phyloP scores from a whole-genome alignment of 2,329 filamentous ascomycete species.

The Emericellopsis atlantica region DNA sequence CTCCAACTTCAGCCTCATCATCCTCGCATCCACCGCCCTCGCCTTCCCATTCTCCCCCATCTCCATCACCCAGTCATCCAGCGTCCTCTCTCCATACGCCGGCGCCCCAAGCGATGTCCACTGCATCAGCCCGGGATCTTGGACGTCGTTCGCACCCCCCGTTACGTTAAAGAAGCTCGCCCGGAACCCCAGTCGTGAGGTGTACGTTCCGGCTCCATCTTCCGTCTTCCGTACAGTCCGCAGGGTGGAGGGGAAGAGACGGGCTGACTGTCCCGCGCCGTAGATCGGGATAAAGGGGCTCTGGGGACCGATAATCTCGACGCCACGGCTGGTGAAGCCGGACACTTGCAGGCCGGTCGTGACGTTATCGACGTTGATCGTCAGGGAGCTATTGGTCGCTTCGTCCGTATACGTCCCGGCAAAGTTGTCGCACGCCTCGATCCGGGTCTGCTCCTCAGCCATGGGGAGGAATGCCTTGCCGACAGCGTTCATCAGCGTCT shows the following conservation, averaged over 20 bases:
- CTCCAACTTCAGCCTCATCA: slow-evolving; percentile 1
- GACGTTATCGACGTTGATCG: background rate
- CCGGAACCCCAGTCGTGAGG: slow-evolving; percentile 1
- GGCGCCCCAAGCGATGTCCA: slow-evolving; percentile 2
- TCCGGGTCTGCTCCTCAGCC: background rate
- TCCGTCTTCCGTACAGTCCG: background rate
- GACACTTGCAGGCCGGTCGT: background rate
- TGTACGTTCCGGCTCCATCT: background rate
- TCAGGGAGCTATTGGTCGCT: slow-evolving; percentile 1
- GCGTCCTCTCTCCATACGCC: slow-evolving; percentile 1
- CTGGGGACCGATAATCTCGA: background rate
- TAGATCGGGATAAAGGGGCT: slow-evolving; percentile 2
- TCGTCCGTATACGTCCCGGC: background rate
- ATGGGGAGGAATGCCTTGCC: slow-evolving; percentile 1
- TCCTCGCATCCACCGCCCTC: slow-evolving; percentile 1
- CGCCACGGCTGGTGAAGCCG: background rate
- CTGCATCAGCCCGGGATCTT: slow-evolving; percentile 2
- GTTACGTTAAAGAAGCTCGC: slow-evolving; percentile 3
- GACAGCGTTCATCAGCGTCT: slow-evolving; percentile 2
- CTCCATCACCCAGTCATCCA: slow-evolving; percentile 3
- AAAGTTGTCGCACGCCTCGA: slow-evolving; percentile 1
- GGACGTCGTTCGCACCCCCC: background rate
- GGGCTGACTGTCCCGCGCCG: slow-evolving; percentile 1
- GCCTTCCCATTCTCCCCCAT: slow-evolving; percentile 1
- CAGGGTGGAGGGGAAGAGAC: slow-evolving; percentile 1